Conservation (phyloP, 1,284 basidiomycete genomes). For the Ceratobasidium sp. region DNA sequence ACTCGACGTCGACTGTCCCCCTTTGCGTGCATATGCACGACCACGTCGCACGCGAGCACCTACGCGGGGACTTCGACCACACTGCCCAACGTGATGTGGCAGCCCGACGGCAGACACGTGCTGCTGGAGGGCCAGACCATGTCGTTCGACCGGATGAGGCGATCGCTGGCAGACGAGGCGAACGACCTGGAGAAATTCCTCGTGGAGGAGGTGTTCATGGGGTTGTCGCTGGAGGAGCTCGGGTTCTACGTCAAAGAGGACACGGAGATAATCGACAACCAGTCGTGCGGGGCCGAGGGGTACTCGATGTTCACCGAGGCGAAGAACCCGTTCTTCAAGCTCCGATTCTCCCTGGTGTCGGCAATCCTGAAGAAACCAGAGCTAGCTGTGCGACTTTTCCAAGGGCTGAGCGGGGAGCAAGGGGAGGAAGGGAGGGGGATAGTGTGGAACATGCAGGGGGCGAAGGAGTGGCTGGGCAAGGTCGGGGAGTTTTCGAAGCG, state of each 20-base stretch:
- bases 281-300: not conserved
- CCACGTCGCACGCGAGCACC: not conserved
- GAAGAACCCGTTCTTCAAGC: not conserved
- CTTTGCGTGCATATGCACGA: not conserved
- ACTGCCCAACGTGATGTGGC: not conserved
- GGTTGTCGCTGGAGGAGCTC: not conserved
- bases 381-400: not conserved
- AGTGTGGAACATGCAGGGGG: not conserved
- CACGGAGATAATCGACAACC: not conserved
- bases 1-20: not conserved
- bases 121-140: not conserved
- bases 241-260: not conserved
- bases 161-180: not conserved
- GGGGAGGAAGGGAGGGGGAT: not conserved
- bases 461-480: not conserved
- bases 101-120: not conserved
- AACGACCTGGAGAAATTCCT: not conserved
- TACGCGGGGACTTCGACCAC: not conserved
- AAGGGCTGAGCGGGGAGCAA: not conserved
- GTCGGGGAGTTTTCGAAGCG: not conserved
- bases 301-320: slow-evolving; percentile 1
- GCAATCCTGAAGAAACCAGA: not conserved
- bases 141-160: not conserved
- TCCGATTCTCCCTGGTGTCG: not conserved
- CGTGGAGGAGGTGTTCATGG: not conserved